Percentiles rank a stretch among this genome's conserved stretches.
These are phyloP conservation scores for Pelagophyceae sp. DNA, from an alignment of 352 stramenopile species.

Conservation along the genomic window DNA sequence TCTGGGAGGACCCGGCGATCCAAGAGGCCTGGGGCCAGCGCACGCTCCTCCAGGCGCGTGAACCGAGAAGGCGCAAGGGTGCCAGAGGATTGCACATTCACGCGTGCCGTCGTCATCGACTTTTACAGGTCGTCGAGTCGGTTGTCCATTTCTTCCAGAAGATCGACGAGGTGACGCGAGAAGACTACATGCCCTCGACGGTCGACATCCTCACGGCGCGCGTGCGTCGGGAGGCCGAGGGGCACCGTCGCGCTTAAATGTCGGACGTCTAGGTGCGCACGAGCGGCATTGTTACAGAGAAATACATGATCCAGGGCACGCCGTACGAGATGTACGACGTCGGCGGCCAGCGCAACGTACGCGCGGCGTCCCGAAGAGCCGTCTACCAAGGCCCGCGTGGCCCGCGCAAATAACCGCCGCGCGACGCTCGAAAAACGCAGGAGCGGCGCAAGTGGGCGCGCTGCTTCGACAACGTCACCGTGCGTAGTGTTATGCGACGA, in stretches of 20 bases:
- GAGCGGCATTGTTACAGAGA: conserved; percentile 69
- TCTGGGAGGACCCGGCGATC: not conserved
- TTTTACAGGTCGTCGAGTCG: not conserved
- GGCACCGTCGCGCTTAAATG: conserved; percentile 72
- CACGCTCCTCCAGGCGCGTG: not conserved
- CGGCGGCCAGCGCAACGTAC: conserved; percentile 76
- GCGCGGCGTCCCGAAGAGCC: conserved; percentile 14
- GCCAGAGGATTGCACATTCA: too few relatives aligned
- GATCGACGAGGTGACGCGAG: not conserved
- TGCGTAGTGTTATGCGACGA: conserved; percentile 90
- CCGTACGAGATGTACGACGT: conserved; percentile 95
- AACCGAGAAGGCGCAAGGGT: too few relatives aligned
- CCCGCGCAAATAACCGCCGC: not conserved
- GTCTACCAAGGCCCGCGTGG: not conserved
- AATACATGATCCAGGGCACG: conserved; percentile 78
- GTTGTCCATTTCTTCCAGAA: not conserved
- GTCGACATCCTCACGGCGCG: conserved; percentile 43
- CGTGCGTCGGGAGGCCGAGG: conserved; percentile 45
- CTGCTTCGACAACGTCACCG: not conserved
- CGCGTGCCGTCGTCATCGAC: too few relatives aligned
- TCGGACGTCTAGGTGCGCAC: conserved; percentile 66
- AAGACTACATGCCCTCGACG: conserved; percentile 39
- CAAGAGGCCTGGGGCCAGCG: not conserved
- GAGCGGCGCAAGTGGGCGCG: not conserved
- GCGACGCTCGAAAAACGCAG: too few relatives aligned